Evolutionary conservation across 1,284 basidiomycete genomes (phyloP).

Genomic region (Macrocystidia cucumis): DNA sequence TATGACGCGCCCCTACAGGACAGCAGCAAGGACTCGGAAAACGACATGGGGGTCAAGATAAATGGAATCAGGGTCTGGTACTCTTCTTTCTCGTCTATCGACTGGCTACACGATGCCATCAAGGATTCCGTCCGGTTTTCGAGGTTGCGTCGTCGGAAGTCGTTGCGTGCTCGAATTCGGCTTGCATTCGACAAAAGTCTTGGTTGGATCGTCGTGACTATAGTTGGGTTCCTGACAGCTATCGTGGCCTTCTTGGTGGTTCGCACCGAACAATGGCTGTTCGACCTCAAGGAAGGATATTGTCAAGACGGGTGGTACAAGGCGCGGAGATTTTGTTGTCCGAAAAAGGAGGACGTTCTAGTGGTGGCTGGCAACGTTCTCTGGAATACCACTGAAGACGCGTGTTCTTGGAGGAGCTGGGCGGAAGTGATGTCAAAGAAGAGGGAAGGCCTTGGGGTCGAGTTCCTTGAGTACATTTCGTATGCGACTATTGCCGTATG

Average conservation of each 20-base stretch:
- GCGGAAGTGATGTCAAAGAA: constrained; percentile 34
- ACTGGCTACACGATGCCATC: constrained; percentile 92
- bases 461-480: constrained; percentile 57
- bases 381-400: constrained; percentile 30
- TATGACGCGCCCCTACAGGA: constrained; percentile 53
- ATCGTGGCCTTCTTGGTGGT: constrained; percentile 85
- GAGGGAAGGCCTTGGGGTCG: constrained; percentile 21
- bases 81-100: constrained; percentile 76
- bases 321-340: constrained; percentile 81
- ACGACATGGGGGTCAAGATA: constrained; percentile 48
- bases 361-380: constrained; percentile 10
- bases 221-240: constrained; percentile 81
- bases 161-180: constrained; percentile 63
- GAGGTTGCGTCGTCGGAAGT: constrained; percentile 58
- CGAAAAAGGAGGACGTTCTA: constrained; percentile 21
- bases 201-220: constrained; percentile 88
- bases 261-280: constrained; percentile 85
- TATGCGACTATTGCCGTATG: constrained; percentile 78
- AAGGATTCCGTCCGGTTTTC: constrained; percentile 81
- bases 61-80: constrained; percentile 94
- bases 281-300: constrained; percentile 91
- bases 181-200: constrained; percentile 76
- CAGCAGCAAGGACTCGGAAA: constrained; percentile 34
- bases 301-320: constrained; percentile 68
- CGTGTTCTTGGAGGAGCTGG: constrained; percentile 76